Evolutionary conservation across 805 yeast genomes (phyloP).

Genomic region (Candida coleopterorum): DNA sequence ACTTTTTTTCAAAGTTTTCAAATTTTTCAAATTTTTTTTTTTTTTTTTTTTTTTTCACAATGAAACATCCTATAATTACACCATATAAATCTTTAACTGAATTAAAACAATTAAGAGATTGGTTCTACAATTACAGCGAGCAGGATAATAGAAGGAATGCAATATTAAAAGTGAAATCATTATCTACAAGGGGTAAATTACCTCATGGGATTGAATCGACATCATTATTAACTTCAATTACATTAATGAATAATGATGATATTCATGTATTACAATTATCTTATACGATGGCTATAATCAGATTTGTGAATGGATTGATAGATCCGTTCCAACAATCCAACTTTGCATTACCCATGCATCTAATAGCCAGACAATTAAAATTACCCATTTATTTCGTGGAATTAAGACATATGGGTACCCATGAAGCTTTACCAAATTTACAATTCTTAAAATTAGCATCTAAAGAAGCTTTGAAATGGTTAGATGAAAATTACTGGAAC

Average conservation of each 20-base stretch:
- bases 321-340: slow-evolving; percentile 82
- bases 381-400: slow-evolving; percentile 86
- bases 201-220: slow-evolving; percentile 76
- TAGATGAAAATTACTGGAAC: slow-evolving; percentile 69
- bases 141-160: slow-evolving; percentile 40
- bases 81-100: slow-evolving; percentile 38
- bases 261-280: slow-evolving; percentile 41
- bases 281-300: slow-evolving; percentile 69
- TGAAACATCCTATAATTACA: slow-evolving; percentile 9
- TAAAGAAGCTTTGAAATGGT: slow-evolving; percentile 67
- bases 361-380: slow-evolving; percentile 61
- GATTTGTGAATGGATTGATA: slow-evolving; percentile 86
- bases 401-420: slow-evolving; percentile 85
- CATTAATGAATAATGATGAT: slow-evolving; percentile 24
- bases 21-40: too few relatives aligned
- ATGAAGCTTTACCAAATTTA: slow-evolving; percentile 73
- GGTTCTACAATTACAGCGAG: slow-evolving; percentile 45
- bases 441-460: slow-evolving; percentile 61
- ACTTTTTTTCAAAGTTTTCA: too few relatives aligned
- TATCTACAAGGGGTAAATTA: slow-evolving; percentile 54
- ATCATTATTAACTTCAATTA: slow-evolving; percentile 48
- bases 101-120: slow-evolving; percentile 38
- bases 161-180: slow-evolving; percentile 47
- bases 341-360: slow-evolving; percentile 73
- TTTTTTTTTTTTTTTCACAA: too few relatives aligned